These are phyloP conservation scores for Chalciporus pseudorubinellus DNA, from an alignment of 768 basidiomycete genomes.

Conservation along the genomic window DNA sequence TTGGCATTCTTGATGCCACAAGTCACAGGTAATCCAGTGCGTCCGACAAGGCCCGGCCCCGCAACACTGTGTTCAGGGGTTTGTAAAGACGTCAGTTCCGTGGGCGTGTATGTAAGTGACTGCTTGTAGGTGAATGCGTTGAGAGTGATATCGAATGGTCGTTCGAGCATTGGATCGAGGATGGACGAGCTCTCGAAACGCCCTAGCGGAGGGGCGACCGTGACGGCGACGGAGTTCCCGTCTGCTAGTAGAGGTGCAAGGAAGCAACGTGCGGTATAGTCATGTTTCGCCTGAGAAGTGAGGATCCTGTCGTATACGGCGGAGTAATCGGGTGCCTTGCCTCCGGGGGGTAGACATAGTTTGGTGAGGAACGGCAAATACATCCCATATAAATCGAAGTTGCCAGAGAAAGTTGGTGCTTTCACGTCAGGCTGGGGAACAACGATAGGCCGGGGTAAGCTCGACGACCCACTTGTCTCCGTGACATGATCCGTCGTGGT, in stretches of 20 bases:
- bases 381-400: conserved; percentile 42
- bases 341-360: conserved; percentile 30
- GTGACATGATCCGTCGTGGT: background rate
- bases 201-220: conserved; percentile 18
- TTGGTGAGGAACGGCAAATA: conserved; percentile 35
- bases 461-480: conserved; percentile 1
- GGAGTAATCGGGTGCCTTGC: conserved; percentile 26
- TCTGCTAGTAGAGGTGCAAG: conserved; percentile 20
- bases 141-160: conserved; percentile 34
- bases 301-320: conserved; percentile 37
- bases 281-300: conserved; percentile 37
- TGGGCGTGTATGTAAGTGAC: conserved; percentile 27
- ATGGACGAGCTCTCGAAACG: conserved; percentile 26
- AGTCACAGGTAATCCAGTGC: conserved; percentile 18
- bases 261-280: conserved; percentile 34
- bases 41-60: conserved; percentile 30
- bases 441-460: conserved; percentile 7
- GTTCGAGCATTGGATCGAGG: conserved; percentile 35
- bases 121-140: conserved; percentile 24
- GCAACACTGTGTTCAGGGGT: conserved; percentile 17
- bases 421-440: conserved; percentile 6
- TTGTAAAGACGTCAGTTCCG: conserved; percentile 27
- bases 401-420: conserved; percentile 28
- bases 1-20: conserved; percentile 36
- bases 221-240: background rate